A percentile compares a stretch with the other conserved stretches of the same genome.
Conservation (phyloP, 1,284 basidiomycete genomes). For the Ceratobasidium sp. region DNA sequence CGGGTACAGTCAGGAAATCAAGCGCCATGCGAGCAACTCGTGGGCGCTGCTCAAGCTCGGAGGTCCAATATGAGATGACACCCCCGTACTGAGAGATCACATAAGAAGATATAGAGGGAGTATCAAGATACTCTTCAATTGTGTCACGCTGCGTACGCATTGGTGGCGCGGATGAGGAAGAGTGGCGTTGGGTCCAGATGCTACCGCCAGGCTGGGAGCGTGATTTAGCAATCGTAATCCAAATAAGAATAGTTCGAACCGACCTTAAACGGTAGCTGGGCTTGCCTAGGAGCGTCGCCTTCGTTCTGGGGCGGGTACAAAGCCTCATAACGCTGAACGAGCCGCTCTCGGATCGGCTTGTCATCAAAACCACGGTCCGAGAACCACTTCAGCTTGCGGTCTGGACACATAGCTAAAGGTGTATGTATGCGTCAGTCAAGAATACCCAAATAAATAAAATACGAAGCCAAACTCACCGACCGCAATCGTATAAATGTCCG, state of each 20-base stretch:
- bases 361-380: background rate
- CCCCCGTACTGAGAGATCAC: conserved; percentile 15
- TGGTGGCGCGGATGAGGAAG: conserved; percentile 8
- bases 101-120: background rate
- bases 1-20: conserved; percentile 13
- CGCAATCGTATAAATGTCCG: background rate
- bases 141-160: background rate
- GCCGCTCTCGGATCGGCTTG: background rate
- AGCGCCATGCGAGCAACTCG: conserved; percentile 23
- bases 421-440: background rate
- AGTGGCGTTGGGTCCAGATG: conserved; percentile 37
- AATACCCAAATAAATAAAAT: background rate
- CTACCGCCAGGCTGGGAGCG: conserved; percentile 5
- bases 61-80: conserved; percentile 12
- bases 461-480: background rate
- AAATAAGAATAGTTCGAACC: too few species aligned
- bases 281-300: background rate
- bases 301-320: too few species aligned
- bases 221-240: background rate
- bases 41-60: background rate
- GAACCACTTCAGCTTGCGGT: conserved; percentile 35
- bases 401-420: conserved; percentile 27
- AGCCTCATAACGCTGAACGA: background rate
- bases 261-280: background rate
- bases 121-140: conserved; percentile 17